Percentiles rank a stretch among this genome's conserved stretches.
phyloP scores from a whole-genome alignment of 192 early-diverging fungal species.

The Chytriomyces hyalinus region DNA sequence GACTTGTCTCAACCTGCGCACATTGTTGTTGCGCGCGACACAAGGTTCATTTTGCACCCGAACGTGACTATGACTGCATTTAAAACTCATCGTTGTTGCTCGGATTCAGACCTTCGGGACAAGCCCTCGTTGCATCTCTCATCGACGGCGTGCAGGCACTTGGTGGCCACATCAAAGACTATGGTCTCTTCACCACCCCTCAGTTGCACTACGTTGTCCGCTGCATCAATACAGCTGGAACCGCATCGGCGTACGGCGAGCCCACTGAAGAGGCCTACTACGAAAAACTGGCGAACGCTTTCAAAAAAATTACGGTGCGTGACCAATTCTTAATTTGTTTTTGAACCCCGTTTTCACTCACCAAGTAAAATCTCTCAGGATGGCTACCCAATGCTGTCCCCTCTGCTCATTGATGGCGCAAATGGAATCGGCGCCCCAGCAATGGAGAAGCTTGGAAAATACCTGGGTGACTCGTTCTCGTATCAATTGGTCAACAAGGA shows the following conservation, averaged over 20 bases:
- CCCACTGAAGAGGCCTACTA: conserved; percentile 93
- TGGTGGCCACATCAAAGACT: conserved; percentile 73
- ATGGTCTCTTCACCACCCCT: conserved; percentile 92
- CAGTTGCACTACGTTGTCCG: conserved; percentile 95
- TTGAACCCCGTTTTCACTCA: conserved; percentile 12
- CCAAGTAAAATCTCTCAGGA: conserved; percentile 48
- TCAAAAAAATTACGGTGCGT: conserved; percentile 77
- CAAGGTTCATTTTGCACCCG: conserved; percentile 62
- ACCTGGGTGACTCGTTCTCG: conserved; percentile 69
- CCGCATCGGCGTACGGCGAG: conserved; percentile 81
- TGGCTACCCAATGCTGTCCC: conserved; percentile 71
- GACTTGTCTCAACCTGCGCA: conserved; percentile 60
- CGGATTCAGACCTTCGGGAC: conserved; percentile 77
- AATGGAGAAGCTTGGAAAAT: conserved; percentile 73
- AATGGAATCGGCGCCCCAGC: conserved; percentile 97
- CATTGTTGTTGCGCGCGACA: conserved; percentile 91
- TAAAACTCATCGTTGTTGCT: not conserved
- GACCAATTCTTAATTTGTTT: conserved; percentile 1
- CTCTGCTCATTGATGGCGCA: conserved; percentile 86
- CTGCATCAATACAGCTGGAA: conserved; percentile 81
- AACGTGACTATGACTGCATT: not conserved
- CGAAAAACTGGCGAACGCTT: conserved; percentile 86
- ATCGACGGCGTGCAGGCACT: conserved; percentile 80
- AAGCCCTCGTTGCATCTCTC: conserved; percentile 76
- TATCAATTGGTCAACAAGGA: conserved; percentile 80